Base-by-base conservation (phyloP, 805 yeast species). In the Starmerella bombi region DNA sequence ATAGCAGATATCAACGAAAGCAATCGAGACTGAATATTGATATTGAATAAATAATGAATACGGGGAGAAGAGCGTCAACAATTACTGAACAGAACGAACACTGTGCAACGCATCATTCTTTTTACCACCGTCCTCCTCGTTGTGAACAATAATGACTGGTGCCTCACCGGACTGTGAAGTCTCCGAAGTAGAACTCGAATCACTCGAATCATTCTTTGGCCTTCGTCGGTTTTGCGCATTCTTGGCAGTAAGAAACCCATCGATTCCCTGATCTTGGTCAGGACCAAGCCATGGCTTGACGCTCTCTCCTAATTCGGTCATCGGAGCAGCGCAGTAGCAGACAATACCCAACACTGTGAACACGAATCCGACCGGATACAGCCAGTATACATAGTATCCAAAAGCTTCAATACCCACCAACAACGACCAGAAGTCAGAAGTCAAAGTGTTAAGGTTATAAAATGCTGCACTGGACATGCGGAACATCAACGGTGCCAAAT, bases 401-500 rank as follows among this genome's bases (percentile, higher is more conserved):
- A 65, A 65, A n/a, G 64, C 67, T 45, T 58, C 54, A 35, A 62
- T 55, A n/a, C 70, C 70, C 19, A 65, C 62, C 12, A 66, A 46
- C 44, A 65, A 45, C 9, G 69, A 62, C 70, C 70, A 65, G 54
- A 65, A 65, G 46, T 65, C 70, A 15, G 66, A 60, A 14, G 70
- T 65, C 37, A 65, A 55, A 18, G 65, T 41, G 28, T 67, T 63
- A 42, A 65, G 50, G 51, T 65, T 65, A 57, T 65, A 65, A 44
- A 65, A 65, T 10, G 70, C 67, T 10, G 70, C 69, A 5, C 68
- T 63, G 15, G 70, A 62, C 62, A 65, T 62, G 28, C 70, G 53
- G 58, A 65, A 60, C 48, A 65, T 45, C 34, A 65, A 58, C 17
- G 70, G 70, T 18, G 67, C 65, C 10, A 67, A 56, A 42, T 56